Evolutionary conservation across 2,329 filamentous ascomycete species (phyloP), one percentile per base, ranked within the genome.

Genomic region (Paecilomyces formosus): DNA sequence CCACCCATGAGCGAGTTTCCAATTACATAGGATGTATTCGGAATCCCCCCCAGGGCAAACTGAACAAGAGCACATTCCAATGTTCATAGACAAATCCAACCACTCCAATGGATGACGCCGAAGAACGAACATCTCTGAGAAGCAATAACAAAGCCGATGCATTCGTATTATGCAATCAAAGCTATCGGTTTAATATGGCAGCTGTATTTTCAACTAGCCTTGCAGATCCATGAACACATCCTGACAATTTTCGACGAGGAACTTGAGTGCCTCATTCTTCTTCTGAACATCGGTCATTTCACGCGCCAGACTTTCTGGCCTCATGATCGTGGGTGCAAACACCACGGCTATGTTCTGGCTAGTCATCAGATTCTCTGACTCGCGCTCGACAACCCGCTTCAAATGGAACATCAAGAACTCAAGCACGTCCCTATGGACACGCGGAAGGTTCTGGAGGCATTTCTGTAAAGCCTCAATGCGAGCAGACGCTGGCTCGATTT

Each of bases 311-410:
- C 88, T 93, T 70, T 87, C 82, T 58, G 95, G 92, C 65, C 93
- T 85, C 90, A 99, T 96, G 66, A 99, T 95, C 0, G 94, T 99
- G 7, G 94, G 94, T 8, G 94, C 94, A 72, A 99, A 99, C 39
- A 99, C 94, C 50, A 99, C 94, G 3, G 94, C 92, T 61, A 97
- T 78, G 71, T 99, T 99, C 76, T 95, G 90, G 58, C 93, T 90
- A 24, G 91, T 96, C 94, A 99, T 99, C 73, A 97, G 75, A 70
- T 97, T 97, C 72, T 95, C 89, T 45, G 83, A 83, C 71, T 96
- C 89, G 63, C 89, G 85, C 65, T 86, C 82, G 59, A 95, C 89
- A 45, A 99, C 93, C 60, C 92, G 85, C 65, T 87, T 88, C 66
- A 99, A 82, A 78, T 99, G 94, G 80, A 95, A 94, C 72, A 97